These are phyloP conservation scores for Haematococcus lacustris DNA, from an alignment of 139 green algal species.

Conservation along the genomic window DNA sequence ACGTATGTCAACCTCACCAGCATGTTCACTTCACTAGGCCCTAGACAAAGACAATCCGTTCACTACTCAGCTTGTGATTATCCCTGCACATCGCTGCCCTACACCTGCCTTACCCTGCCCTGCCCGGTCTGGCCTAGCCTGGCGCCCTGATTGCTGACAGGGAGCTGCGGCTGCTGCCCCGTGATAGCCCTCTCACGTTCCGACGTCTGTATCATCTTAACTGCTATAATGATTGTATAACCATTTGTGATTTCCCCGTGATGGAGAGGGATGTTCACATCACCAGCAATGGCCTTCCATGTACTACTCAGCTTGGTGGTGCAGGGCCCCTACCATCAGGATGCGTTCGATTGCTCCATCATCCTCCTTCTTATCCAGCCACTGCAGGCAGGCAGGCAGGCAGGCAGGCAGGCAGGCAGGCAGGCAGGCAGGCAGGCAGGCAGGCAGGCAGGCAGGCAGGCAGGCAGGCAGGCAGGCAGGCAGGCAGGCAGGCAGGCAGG, in stretches of 20 bases:
- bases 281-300: no score
- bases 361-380: conserved; percentile 38
- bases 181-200: neutral
- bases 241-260: no score
- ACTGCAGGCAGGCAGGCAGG: conserved; percentile 15
- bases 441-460: no score
- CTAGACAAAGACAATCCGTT: neutral
- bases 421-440: neutral
- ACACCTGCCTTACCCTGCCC: no score
- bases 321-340: conserved; percentile 17
- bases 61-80: neutral
- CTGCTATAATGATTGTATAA: neutral
- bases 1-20: neutral
- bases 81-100: neutral
- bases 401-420: neutral
- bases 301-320: no score
- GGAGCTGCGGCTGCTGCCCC: no score
- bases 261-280: no score
- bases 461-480: no score
- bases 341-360: conserved; percentile 26
- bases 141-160: no score
- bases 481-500: no score
- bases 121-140: no score
- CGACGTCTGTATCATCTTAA: neutral
- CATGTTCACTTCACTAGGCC: neutral